Evolutionary conservation across 345 rosid species (phyloP).

Genomic region (Lumnitzera littorea): DNA sequence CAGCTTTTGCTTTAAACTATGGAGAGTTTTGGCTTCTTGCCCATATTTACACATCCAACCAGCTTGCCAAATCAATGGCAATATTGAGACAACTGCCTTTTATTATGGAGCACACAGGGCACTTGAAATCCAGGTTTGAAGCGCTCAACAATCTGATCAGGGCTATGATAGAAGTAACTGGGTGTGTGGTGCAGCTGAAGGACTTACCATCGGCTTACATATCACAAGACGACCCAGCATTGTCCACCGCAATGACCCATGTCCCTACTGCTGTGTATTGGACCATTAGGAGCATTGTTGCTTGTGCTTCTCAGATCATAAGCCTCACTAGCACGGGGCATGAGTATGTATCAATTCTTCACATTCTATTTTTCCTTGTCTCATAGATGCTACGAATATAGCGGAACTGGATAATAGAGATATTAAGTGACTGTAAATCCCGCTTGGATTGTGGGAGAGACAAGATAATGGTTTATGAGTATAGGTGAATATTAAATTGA

Average conservation of each 20-base stretch:
- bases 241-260: constrained; percentile 30
- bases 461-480: too few species aligned
- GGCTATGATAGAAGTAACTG: constrained; percentile 55
- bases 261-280: constrained; percentile 74
- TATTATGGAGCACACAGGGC: constrained; percentile 36
- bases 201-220: constrained; percentile 57
- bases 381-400: too few species aligned
- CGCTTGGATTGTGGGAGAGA: too few species aligned
- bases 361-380: background rate
- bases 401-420: too few species aligned
- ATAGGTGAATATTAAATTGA: too few species aligned
- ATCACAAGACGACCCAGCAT: constrained; percentile 27
- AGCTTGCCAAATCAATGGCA: constrained; percentile 72
- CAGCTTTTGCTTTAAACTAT: constrained; percentile 77
- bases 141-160: constrained; percentile 39
- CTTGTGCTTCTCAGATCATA: constrained; percentile 56
- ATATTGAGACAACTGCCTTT: constrained; percentile 65
- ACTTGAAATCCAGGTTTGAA: constrained; percentile 47
- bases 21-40: constrained; percentile 79
- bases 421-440: too few species aligned
- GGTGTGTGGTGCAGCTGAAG: constrained; percentile 42
- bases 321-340: constrained; percentile 44
- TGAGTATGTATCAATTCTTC: constrained; percentile 32
- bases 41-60: constrained; percentile 58
- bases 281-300: constrained; percentile 65